These are phyloP conservation scores for Polytrichum commune DNA, from an alignment of 225 moss, liverwort and hornwort species.

Conservation along the genomic window DNA sequence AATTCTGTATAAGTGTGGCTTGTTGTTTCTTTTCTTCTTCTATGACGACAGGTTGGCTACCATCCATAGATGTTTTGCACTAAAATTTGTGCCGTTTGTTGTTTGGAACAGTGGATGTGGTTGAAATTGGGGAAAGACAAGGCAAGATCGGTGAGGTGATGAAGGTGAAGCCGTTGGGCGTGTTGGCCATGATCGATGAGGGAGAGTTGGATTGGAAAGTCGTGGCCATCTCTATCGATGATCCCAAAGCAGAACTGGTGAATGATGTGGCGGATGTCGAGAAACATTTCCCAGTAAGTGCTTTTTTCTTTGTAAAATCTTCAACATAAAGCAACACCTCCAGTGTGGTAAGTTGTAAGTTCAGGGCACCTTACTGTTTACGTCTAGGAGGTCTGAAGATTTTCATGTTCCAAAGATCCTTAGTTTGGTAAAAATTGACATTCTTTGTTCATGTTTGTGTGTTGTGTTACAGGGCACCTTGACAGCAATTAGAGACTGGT, in stretches of 20 bases:
- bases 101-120: slow-evolving; percentile 73
- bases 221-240: slow-evolving; percentile 79
- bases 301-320: background rate
- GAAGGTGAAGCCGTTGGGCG: slow-evolving; percentile 86
- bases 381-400: background rate
- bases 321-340: no score
- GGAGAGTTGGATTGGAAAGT: slow-evolving; percentile 98
- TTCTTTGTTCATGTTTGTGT: background rate
- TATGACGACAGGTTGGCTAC: no score
- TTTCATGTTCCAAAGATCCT: background rate
- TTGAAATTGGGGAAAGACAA: slow-evolving; percentile 93
- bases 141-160: slow-evolving; percentile 79
- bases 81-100: background rate
- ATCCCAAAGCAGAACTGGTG: slow-evolving; percentile 76
- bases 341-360: background rate
- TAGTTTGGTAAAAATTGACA: background rate
- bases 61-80: no score
- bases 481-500: slow-evolving; percentile 93
- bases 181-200: slow-evolving; percentile 92
- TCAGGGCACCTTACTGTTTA: no score
- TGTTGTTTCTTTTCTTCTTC: no score
- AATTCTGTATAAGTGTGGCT: no score
- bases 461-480: slow-evolving; percentile 68
- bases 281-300: slow-evolving; percentile 81
- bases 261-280: slow-evolving; percentile 81